phyloP scores from a whole-genome alignment of 495 filamentous ascomycete genomes.

The Trichoderma erinaceum region DNA sequence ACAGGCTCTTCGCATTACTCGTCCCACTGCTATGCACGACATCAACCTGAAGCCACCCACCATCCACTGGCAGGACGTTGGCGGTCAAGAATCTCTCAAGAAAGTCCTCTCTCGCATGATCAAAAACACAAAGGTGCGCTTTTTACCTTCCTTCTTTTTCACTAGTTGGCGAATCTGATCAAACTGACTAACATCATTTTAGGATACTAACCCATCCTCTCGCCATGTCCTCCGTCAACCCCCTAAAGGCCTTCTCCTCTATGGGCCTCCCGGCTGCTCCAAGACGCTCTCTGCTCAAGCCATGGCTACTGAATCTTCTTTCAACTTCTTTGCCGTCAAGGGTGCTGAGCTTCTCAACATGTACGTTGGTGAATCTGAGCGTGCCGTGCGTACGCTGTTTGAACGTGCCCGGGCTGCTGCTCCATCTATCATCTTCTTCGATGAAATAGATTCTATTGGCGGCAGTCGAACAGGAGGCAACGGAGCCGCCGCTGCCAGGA shows the following conservation, averaged over 20 bases:
- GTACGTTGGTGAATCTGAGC: slow-evolving; percentile 97
- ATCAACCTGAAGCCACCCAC: slow-evolving; percentile 83
- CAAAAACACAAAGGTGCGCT: slow-evolving; percentile 15
- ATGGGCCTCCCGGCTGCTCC: slow-evolving; percentile 92
- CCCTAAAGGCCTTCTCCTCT: slow-evolving; percentile 80
- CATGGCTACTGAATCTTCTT: slow-evolving; percentile 80
- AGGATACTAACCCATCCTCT: slow-evolving; percentile 14
- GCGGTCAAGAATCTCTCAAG: slow-evolving; percentile 79
- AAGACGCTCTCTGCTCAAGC: slow-evolving; percentile 94
- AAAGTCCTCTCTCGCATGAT: slow-evolving; percentile 36
- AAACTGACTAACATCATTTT: neutral
- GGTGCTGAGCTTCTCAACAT: slow-evolving; percentile 94
- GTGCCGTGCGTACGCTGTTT: slow-evolving; percentile 82
- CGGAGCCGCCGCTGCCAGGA: slow-evolving; percentile 33
- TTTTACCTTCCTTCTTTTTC: neutral
- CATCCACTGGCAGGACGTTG: slow-evolving; percentile 84
- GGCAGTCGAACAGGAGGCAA: slow-evolving; percentile 52
- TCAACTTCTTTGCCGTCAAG: slow-evolving; percentile 94
- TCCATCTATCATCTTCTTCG: slow-evolving; percentile 95
- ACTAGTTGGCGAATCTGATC: neutral
- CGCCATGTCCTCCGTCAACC: slow-evolving; percentile 26
- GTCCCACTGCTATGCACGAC: slow-evolving; percentile 85
- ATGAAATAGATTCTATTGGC: slow-evolving; percentile 95
- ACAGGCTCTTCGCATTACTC: slow-evolving; percentile 40
- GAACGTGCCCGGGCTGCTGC: slow-evolving; percentile 76